Evolutionary conservation across 2,329 filamentous ascomycete genomes (phyloP), one percentile per base, ranked within the genome.

Genomic region (Stagonosporopsis rhizophila): DNA sequence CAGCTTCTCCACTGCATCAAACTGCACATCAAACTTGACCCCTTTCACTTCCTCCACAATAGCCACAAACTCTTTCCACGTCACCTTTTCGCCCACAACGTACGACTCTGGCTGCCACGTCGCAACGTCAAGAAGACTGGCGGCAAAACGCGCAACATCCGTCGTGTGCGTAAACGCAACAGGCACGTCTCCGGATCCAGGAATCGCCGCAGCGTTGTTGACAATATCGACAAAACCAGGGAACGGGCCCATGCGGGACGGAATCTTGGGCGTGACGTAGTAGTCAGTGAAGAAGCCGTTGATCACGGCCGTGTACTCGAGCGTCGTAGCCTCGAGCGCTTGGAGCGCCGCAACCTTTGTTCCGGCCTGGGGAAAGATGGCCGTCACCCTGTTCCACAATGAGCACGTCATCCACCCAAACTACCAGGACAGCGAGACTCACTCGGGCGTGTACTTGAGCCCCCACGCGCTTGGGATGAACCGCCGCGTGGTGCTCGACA

Each of bases 51-150:
- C 71, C 58, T 82, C 79, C 0, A 76, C 80, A n/a, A 79, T 57
- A 12, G 50, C 42, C 7, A 82, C 39, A 9, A 82, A 67, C 60
- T 82, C 69, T 34, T 82, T 81, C 64, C 73, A 79, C 0, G 80
- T 81, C 8, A 78, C 48, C 39, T 76, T 75, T 50, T 82, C 80
- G 2, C 80, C 79, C 62, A 78, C 53, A 30, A 77, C 53, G 42
- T 59, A 69, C 0, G 62, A 60, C 7, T 68, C 63, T 20, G 72
- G 66, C 1, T 77, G 74, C 81, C 81, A 66, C 7, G 46, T 56
- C 1, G 50, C 19, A 20, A 56, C n/a, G n/a, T n/a, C n/a, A n/a
- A 65, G 52, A 4, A 49, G 27, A 9, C 30, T 35, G 15, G 41
- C 58, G 2, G 55, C 51, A 35, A 62, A 65, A 5, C 37, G 30